Evolutionary conservation across 176 grass and related monocot species (phyloP).

Genomic region (Lolium perenne): DNA sequence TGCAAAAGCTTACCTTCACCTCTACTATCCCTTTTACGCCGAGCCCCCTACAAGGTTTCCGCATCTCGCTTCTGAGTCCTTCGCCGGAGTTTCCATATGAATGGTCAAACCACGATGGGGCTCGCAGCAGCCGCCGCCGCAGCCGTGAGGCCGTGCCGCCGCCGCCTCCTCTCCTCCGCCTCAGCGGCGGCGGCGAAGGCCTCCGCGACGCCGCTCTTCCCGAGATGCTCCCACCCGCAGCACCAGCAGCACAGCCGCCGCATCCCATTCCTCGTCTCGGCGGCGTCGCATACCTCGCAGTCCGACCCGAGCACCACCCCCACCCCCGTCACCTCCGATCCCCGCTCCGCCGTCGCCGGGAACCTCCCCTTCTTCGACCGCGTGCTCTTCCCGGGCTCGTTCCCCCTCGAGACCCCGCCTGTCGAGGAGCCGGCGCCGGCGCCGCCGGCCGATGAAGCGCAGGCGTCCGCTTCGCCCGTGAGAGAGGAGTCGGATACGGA

Average conservation of each 20-base stretch:
- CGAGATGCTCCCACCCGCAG: constrained; percentile 44
- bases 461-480: constrained; percentile 5
- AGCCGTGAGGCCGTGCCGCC: constrained; percentile 66
- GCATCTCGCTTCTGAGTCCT: constrained; percentile 18
- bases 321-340: constrained; percentile 37
- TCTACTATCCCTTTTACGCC: background rate
- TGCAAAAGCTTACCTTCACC: background rate
- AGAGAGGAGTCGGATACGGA: constrained; percentile 71
- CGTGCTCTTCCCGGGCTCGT: constrained; percentile 48
- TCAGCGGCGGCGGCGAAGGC: background rate
- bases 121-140: constrained; percentile 58
- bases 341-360: constrained; percentile 38
- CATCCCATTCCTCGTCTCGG: constrained; percentile 29
- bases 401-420: constrained; percentile 21
- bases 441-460: constrained; percentile 23
- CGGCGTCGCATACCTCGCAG: constrained; percentile 48
- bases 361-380: constrained; percentile 59
- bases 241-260: constrained; percentile 39
- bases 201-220: constrained; percentile 50
- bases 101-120: constrained; percentile 65
- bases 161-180: constrained; percentile 55
- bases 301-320: constrained; percentile 27
- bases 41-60: constrained; percentile 15
- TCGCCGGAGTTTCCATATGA: constrained; percentile 61
- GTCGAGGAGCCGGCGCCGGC: constrained; percentile 4